Conservation (phyloP, 495 filamentous ascomycete genomes). For the Penicillium ochrochloron region DNA sequence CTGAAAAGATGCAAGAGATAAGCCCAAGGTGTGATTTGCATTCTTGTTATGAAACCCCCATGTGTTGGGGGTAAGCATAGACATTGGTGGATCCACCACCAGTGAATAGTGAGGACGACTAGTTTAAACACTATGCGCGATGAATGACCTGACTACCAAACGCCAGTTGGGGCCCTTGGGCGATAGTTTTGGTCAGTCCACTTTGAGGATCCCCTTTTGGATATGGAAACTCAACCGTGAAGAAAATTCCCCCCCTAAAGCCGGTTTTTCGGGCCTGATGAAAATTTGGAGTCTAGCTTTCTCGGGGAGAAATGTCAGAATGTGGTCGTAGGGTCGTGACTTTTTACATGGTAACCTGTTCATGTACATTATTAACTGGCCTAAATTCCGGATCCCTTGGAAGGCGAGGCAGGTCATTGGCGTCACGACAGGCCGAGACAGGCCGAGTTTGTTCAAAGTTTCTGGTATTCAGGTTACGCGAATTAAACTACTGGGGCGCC, state of each 20-base stretch:
- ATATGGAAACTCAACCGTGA: background rate
- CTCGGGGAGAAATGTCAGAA: background rate
- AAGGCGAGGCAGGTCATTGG: background rate
- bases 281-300: background rate
- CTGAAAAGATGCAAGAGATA: background rate
- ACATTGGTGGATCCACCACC: no score
- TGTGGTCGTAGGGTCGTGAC: background rate
- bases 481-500: slow-evolving; percentile 21
- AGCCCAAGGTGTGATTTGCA: background rate
- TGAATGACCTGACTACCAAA: no score
- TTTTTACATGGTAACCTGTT: background rate
- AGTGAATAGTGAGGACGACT: no score
- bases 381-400: background rate
- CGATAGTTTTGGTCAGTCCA: no score
- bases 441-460: no score
- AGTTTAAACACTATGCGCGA: no score
- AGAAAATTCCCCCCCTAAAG: background rate
- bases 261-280: background rate
- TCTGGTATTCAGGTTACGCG: background rate
- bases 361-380: background rate
- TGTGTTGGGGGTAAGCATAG: no score
- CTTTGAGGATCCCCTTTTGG: no score
- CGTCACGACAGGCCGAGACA: background rate
- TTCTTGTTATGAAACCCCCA: no score
- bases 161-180: no score